These are phyloP conservation scores for Hydrangea macrophylla DNA, from an alignment of 148 eudicot species.

Conservation along the genomic window DNA sequence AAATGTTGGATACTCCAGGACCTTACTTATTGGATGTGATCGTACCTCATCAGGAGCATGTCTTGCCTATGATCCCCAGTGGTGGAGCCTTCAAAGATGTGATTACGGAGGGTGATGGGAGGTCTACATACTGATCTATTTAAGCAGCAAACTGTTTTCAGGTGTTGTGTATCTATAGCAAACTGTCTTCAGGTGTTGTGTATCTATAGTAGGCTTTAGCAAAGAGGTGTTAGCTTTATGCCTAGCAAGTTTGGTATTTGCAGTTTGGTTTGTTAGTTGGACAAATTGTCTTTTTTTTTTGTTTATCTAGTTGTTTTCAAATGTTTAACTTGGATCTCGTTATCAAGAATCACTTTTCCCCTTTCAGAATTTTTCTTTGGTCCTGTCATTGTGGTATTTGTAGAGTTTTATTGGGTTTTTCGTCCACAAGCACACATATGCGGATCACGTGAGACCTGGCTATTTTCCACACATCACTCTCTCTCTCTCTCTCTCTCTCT, in stretches of 20 bases:
- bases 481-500: too few species aligned
- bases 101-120: slow-evolving; percentile 57
- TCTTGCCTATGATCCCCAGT: slow-evolving; percentile 67
- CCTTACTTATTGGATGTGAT: slow-evolving; percentile 56
- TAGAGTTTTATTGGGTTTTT: too few species aligned
- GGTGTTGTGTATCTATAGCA: slow-evolving; percentile 11
- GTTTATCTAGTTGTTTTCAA: too few species aligned
- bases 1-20: slow-evolving; percentile 64
- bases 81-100: slow-evolving; percentile 51
- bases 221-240: not conserved
- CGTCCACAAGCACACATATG: too few species aligned
- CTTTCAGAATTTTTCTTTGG: too few species aligned
- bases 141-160: not conserved
- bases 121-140: slow-evolving; percentile 25
- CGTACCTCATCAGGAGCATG: slow-evolving; percentile 65
- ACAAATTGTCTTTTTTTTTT: too few species aligned
- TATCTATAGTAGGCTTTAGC: slow-evolving; percentile 7
- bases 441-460: too few species aligned
- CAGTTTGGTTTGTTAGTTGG: not conserved
- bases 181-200: slow-evolving; percentile 12
- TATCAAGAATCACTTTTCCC: too few species aligned
- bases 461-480: too few species aligned
- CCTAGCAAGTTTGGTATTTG: not conserved
- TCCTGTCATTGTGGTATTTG: too few species aligned
- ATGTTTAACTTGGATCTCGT: too few species aligned